These are phyloP conservation scores for Hortaea werneckii DNA, from an alignment of 2,329 filamentous ascomycete genomes.

Conservation along the genomic window DNA sequence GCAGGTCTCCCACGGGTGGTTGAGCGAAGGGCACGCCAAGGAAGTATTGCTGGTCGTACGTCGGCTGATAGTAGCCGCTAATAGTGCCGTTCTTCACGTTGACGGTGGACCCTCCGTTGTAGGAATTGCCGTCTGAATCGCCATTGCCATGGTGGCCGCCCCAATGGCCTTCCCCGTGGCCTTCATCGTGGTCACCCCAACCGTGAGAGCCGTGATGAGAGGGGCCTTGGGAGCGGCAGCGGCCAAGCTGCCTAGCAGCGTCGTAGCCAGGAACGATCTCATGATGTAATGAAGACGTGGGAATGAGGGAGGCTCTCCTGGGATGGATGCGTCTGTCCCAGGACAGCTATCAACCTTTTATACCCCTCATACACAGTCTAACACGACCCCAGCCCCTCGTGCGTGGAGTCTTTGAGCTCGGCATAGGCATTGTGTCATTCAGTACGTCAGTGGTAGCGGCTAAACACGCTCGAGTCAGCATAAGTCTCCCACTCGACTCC, in stretches of 20 bases:
- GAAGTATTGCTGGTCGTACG: constrained; percentile 39
- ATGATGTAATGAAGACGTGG: not conserved
- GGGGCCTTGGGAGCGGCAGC: not conserved
- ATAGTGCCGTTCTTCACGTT: constrained; percentile 36
- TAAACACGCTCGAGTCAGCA: not conserved
- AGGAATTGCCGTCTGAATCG: not conserved
- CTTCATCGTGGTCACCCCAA: not conserved
- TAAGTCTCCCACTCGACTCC: not conserved
- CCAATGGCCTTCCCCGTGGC: not conserved
- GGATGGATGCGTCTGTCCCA: not conserved
- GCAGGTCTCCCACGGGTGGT: constrained; percentile 23
- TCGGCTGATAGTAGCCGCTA: constrained; percentile 26
- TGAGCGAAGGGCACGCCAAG: constrained; percentile 33
- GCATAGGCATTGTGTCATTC: not conserved
- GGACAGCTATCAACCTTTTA: not conserved
- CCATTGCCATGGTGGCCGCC: not conserved
- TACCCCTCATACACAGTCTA: not conserved
- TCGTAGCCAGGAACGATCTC: not conserved
- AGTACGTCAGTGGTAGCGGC: not conserved
- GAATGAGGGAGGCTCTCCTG: too few relatives aligned
- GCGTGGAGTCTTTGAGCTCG: too few relatives aligned
- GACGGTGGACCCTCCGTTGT: constrained; percentile 22
- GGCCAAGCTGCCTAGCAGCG: not conserved
- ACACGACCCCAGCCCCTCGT: too few relatives aligned
- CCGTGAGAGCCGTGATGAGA: not conserved